These are phyloP conservation scores for Vicia sativa DNA, from an alignment of 306 rosid species.

Conservation along the genomic window DNA sequence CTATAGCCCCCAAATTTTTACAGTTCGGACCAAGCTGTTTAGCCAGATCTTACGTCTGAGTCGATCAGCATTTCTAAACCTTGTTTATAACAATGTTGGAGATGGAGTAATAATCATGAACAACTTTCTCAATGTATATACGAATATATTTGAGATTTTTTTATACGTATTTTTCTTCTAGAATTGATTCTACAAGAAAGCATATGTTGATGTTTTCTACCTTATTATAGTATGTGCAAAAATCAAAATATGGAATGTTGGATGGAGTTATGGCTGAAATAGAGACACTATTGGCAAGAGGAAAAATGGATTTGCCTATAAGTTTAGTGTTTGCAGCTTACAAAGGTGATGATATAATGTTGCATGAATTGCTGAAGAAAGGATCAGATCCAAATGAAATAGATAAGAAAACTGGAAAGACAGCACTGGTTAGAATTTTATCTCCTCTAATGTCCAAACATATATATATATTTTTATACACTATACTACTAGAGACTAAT, in stretches of 20 bases:
- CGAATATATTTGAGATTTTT: background rate
- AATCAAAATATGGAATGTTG: constrained; percentile 40
- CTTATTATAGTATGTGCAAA: constrained; percentile 55
- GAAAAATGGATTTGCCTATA: constrained; percentile 65
- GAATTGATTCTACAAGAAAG: constrained; percentile 2
- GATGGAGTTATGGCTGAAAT: constrained; percentile 50
- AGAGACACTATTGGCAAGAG: constrained; percentile 54
- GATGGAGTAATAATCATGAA: constrained; percentile 69
- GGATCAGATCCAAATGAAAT: constrained; percentile 75
- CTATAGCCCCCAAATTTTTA: constrained; percentile 70
- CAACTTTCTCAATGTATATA: constrained; percentile 62
- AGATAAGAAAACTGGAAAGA: constrained; percentile 52
- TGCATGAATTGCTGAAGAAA: constrained; percentile 50
- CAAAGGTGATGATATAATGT: constrained; percentile 52
- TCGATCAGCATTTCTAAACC: constrained; percentile 59
- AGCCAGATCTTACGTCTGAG: constrained; percentile 69
- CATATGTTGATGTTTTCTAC: constrained; percentile 7
- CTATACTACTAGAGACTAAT: background rate
- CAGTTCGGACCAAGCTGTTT: constrained; percentile 67
- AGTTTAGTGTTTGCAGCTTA: constrained; percentile 59
- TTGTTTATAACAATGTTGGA: constrained; percentile 62
- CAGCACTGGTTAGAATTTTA: constrained; percentile 56
- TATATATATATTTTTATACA: background rate
- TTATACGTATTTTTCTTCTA: background rate
- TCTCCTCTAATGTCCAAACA: background rate